Base-by-base conservation (phyloP, 2,329 filamentous ascomycete species). In the Penicillium sp. region DNA sequence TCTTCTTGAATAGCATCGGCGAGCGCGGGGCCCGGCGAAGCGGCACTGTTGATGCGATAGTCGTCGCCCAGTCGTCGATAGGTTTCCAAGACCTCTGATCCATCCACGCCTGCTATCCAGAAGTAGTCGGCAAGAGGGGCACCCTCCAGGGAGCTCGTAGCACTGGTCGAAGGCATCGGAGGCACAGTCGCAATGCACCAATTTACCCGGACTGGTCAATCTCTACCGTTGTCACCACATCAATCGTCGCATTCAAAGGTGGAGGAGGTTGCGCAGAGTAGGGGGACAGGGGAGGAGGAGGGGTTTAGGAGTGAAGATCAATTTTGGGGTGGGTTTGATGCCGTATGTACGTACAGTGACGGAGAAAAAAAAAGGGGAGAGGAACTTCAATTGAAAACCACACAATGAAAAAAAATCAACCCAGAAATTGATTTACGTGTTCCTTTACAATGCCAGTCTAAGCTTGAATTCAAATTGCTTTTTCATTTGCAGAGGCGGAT, bases 41-140 rank as follows among this genome's bases (percentile, higher is more conserved):
- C 68, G 26, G 69, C 65, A 50, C 67, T 64, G 51, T 68, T 70
- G 43, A 65, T 63, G 45, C 71, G 70, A 61, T 75, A 74, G 53
- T 76, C 73, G 52, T 76, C 73, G 21, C 73, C 72, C 34, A 75
- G 60, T 56, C 66, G 70, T 49, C 65, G 65, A 53, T 72, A 77
- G 12, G 74, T 75, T 21, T 78, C 75, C 31, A 75, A 57, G 43
- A 78, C 67, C 63, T 78, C 75, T 12, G 74, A 65, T 36, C 75
- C 74, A 63, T 79, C 76, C 33, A 79, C 70, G 50, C 76, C 76
- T 48, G 75, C 71, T 47, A 86, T 86, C 79, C 85, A 86, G 70
- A 86, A 86, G 70, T 83, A 85, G 69, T 86, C 84, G 63, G 84
- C 84, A 49, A 86, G 79, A 50, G 84, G 83, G 49, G 76, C 75